Evolutionary conservation across 2,329 filamentous ascomycete genomes (phyloP), one percentile per base, ranked within the genome.

Genomic region (Didymella exigua): DNA sequence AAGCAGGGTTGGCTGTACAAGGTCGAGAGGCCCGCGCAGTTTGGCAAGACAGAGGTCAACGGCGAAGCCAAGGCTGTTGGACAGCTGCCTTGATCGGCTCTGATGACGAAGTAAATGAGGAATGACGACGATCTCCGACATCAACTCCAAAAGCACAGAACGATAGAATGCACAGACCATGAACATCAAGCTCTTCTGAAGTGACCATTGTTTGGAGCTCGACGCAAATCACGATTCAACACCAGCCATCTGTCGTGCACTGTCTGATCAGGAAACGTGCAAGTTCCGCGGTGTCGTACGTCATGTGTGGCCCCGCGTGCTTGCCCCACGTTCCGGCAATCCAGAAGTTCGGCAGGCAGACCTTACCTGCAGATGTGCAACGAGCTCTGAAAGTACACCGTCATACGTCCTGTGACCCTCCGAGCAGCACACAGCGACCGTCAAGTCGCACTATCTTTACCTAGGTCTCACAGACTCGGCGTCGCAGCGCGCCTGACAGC

Each of bases 1-100:
- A 77, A 79, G 52, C 90, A 93, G 70, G 86, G 85, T 4, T 97
- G 92, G 93, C 83, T 84, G 42, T 74, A 77, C 59, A 67, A 68
- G 41, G 78, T 81, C 1, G 64, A 75, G 40, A 72, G 72, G 61
- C 76, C 77, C 23, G 71, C 73, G 63, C 71, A 73, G 13, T 77
- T 72, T 61, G 63, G 63, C 8, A 64, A 65, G 48, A 63, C 62
- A n/a, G 61, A 60, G 23, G 59, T 57, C 21, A 61, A 66, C 21
- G 62, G 55, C 2, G 52, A 26, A 4, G 62, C 69, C 18, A 64
- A 72, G 52, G 70, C 57, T 16, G 70, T 75, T n/a, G 73, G 73
- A 46, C 66, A 71, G 51, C 51, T 76, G 38, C 72, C 74, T 34
- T 76, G 50, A 58, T 11, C 8, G 31, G n/a, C 37, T 30, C 37